These are phyloP conservation scores for Hansenula lynferdii DNA, from an alignment of 1,139 yeast genomes.

Conservation along the genomic window DNA sequence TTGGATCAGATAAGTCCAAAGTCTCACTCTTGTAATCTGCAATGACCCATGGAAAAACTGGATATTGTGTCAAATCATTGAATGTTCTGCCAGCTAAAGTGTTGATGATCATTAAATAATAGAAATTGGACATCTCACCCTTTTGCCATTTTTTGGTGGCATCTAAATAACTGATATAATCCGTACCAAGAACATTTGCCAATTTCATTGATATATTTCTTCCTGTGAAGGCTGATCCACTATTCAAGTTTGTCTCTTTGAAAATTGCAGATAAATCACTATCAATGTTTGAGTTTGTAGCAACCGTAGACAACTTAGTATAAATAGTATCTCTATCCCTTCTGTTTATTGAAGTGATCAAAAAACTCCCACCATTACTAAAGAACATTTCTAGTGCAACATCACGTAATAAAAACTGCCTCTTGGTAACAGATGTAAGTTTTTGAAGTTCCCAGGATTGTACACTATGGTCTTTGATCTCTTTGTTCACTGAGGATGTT, in stretches of 20 bases:
- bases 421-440: slow-evolving; percentile 58
- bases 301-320: slow-evolving; percentile 39
- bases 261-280: slow-evolving; percentile 48
- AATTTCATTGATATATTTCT: slow-evolving; percentile 32
- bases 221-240: slow-evolving; percentile 22
- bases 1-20: slow-evolving; percentile 56
- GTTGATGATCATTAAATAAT: slow-evolving; percentile 71
- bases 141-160: slow-evolving; percentile 68
- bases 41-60: slow-evolving; percentile 87
- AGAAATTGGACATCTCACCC: slow-evolving; percentile 78
- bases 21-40: slow-evolving; percentile 69
- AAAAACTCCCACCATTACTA: slow-evolving; percentile 62
- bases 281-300: slow-evolving; percentile 42
- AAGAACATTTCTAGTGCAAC: slow-evolving; percentile 76
- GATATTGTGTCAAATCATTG: slow-evolving; percentile 84
- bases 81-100: slow-evolving; percentile 84
- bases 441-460: slow-evolving; percentile 53
- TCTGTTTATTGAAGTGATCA: slow-evolving; percentile 51
- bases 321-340: slow-evolving; percentile 53
- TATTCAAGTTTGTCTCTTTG: slow-evolving; percentile 34
- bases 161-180: slow-evolving; percentile 32
- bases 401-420: slow-evolving; percentile 72
- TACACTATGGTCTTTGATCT: slow-evolving; percentile 36
- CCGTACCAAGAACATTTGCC: slow-evolving; percentile 35
- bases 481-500: slow-evolving; percentile 24